These are phyloP conservation scores for Leishmania braziliensis DNA, from an alignment of 208 protist species.

Conservation along the genomic window DNA sequence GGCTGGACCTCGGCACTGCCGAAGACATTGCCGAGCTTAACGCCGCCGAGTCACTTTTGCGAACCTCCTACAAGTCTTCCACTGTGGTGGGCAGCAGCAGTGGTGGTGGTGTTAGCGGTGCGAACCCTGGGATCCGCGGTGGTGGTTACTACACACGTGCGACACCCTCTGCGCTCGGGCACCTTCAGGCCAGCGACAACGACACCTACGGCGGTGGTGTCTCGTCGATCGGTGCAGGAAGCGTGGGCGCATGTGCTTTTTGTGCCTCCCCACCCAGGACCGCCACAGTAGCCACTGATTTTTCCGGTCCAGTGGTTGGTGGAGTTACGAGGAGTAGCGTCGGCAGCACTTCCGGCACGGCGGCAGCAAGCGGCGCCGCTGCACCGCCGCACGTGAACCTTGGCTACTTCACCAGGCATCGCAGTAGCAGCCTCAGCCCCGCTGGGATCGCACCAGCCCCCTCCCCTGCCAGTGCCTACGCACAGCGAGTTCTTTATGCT, in stretches of 20 bases:
- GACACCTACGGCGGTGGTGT: not conserved
- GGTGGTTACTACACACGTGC: not conserved
- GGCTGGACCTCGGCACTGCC: conserved; percentile 76
- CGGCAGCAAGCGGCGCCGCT: conserved; percentile 1
- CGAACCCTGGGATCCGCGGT: not conserved
- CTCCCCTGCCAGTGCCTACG: not conserved
- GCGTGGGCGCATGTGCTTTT: not conserved
- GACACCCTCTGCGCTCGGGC: not conserved
- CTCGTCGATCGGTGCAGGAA: not conserved
- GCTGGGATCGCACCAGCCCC: not conserved
- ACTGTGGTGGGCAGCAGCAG: conserved; percentile 6
- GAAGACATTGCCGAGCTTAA: conserved; percentile 84
- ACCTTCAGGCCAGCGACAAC: not conserved
- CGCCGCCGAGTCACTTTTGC: conserved; percentile 39
- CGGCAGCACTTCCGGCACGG: not conserved
- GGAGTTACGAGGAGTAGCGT: not conserved
- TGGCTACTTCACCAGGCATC: conserved; percentile 10
- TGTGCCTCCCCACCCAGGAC: not conserved
- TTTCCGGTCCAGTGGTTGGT: not conserved
- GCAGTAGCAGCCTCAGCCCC: not conserved
- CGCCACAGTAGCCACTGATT: not conserved
- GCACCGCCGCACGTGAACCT: conserved; percentile 26
- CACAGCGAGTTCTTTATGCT: not conserved
- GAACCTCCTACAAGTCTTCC: conserved; percentile 15
- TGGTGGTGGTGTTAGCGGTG: not conserved